Conservation (phyloP, 1,284 basidiomycete genomes). For the Apiotrichum brassicae region DNA sequence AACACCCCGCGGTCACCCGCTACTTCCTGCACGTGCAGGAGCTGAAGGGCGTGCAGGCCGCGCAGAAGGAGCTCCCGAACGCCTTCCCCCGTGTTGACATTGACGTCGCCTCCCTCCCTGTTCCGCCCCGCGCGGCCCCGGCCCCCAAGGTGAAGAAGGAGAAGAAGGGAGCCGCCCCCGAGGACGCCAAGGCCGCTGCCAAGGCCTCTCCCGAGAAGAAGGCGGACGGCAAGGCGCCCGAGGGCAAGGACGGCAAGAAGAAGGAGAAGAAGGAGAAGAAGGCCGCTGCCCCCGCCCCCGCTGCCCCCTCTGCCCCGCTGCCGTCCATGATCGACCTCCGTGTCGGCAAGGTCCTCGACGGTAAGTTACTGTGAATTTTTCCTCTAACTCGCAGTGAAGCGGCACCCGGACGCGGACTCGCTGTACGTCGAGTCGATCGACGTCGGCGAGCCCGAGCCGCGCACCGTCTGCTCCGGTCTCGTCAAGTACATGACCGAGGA, state of each 20-base stretch:
- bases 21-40: slow-evolving; percentile 91
- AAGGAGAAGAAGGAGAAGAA: slow-evolving; percentile 52
- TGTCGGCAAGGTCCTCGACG: slow-evolving; percentile 81
- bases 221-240: slow-evolving; percentile 26
- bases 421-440: slow-evolving; percentile 91
- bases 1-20: slow-evolving; percentile 72
- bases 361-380: slow-evolving; percentile 50
- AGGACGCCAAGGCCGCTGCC: slow-evolving; percentile 34
- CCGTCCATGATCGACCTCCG: slow-evolving; percentile 93
- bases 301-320: slow-evolving; percentile 66
- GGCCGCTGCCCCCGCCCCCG: slow-evolving; percentile 38
- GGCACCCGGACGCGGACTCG: slow-evolving; percentile 89
- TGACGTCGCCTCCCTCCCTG: slow-evolving; percentile 69
- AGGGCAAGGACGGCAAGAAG: slow-evolving; percentile 50
- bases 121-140: slow-evolving; percentile 59
- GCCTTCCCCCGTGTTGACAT: slow-evolving; percentile 59
- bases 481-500: slow-evolving; percentile 93
- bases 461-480: slow-evolving; percentile 89
- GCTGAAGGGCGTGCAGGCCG: slow-evolving; percentile 51
- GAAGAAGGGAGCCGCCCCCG: slow-evolving; percentile 52
- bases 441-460: slow-evolving; percentile 81
- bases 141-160: slow-evolving; percentile 69
- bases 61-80: slow-evolving; percentile 41
- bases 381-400: slow-evolving; percentile 58
- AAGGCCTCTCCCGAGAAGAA: slow-evolving; percentile 27